Base-by-base conservation (phyloP, 169 alveolate species). In the Cyclospora cayetanensis region DNA sequence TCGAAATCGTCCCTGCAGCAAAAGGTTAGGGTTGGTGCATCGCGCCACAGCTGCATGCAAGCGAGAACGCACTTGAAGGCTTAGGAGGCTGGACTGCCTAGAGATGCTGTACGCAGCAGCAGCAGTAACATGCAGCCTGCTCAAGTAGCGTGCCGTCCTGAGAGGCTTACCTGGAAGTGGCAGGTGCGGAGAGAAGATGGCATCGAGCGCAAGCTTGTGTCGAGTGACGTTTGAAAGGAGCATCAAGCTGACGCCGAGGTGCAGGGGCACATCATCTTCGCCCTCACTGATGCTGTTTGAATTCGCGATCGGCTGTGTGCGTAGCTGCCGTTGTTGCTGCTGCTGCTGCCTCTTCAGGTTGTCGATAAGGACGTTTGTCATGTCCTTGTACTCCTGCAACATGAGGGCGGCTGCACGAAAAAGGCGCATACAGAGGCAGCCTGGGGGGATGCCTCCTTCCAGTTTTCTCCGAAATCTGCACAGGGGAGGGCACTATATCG, bases 331-430 rank as follows among this genome's bases (percentile, higher is more conserved):
- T 37, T 37, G 85, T 11, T 34, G 50, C 85, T 37, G 85, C 85
- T 20, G 60, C 85, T 37, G 85, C 85, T 37, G 85, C 39, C 22
- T 37, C 63, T 22, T 37, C 63, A 37, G 85, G 4, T 37, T 34
- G 0, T 20, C 63, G 65, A 74, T 15, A 35, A 74, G 37, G n/a
- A 74, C 53, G 65, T 39, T 74, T 25, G 60, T 74, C 85, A 74
- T 74, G 37, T 74, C 85, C 60, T 74, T 74, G 63, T 74, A 74
- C 85, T 74, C 85, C 65, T 35, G 22, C 63, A 74, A 20, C 85
- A 74, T 74, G 35, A 74, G 85, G 11, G 53, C 60, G 25, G 85
- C 85, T 74, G 63, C 85, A 25, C 85, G 41, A 15, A 39, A 53
- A 74, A 53, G 27, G 80, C n/a, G n/a, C n/a, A n/a, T n/a, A n/a